Conservation (phyloP, 805 yeast genomes). For the Cyberlindnera japonica region DNA sequence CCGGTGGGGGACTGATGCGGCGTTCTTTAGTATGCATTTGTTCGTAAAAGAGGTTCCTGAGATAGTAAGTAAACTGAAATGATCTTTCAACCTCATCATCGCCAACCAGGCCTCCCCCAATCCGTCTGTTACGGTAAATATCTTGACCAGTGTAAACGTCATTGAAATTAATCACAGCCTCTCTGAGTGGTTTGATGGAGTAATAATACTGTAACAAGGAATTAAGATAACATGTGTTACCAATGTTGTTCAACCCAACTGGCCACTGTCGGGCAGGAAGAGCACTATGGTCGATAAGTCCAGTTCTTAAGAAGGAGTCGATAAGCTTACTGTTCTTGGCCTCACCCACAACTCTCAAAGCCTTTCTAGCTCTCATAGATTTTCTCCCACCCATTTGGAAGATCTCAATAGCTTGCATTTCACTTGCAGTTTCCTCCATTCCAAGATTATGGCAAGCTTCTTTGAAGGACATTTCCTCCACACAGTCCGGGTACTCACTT, state of each 20-base stretch:
- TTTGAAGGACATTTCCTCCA: slow-evolving; percentile 27
- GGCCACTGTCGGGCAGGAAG: slow-evolving; percentile 75
- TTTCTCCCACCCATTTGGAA: slow-evolving; percentile 48
- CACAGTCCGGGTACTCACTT: slow-evolving; percentile 30
- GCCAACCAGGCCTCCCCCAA: slow-evolving; percentile 86
- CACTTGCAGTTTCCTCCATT: slow-evolving; percentile 48
- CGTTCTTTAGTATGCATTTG: slow-evolving; percentile 61
- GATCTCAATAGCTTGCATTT: slow-evolving; percentile 49
- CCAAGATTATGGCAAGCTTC: slow-evolving; percentile 50
- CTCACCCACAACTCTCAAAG: slow-evolving; percentile 53
- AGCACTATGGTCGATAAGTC: slow-evolving; percentile 54
- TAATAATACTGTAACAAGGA: slow-evolving; percentile 89
- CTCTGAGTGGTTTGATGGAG: slow-evolving; percentile 76
- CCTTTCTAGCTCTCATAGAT: slow-evolving; percentile 52
- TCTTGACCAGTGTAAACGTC: slow-evolving; percentile 32
- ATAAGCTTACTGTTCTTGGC: slow-evolving; percentile 54
- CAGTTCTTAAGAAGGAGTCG: slow-evolving; percentile 52
- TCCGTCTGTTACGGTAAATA: slow-evolving; percentile 50
- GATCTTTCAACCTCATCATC: slow-evolving; percentile 76
- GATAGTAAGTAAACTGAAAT: slow-evolving; percentile 70
- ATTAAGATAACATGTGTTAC: slow-evolving; percentile 92
- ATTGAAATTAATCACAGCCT: slow-evolving; percentile 55
- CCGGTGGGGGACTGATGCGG: slow-evolving; percentile 77
- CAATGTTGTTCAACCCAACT: slow-evolving; percentile 89
- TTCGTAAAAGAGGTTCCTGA: slow-evolving; percentile 63